These are phyloP conservation scores for Ligustrum vulgare DNA, from an alignment of 257 asterid species.

Conservation along the genomic window DNA sequence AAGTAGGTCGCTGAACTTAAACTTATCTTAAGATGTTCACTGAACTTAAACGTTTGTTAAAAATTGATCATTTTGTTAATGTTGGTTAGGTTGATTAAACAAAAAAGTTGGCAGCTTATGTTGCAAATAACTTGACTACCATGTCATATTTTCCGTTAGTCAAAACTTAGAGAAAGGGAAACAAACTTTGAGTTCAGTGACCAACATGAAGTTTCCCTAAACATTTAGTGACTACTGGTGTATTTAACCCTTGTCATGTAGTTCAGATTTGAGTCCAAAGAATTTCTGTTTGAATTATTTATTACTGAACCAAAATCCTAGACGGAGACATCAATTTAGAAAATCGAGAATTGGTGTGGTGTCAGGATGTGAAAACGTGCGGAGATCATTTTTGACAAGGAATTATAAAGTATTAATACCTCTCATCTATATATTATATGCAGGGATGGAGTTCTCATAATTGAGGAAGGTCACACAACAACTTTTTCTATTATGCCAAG, in stretches of 20 bases:
- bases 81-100: neutral
- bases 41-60: neutral
- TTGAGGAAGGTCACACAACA: conserved; percentile 81
- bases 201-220: neutral
- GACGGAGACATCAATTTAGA: conserved; percentile 41
- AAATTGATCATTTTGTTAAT: neutral
- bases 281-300: conserved; percentile 5
- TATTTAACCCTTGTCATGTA: neutral
- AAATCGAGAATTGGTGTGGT: conserved; percentile 59
- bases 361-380: conserved; percentile 46
- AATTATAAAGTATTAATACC: conserved; percentile 54
- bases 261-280: neutral
- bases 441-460: conserved; percentile 90
- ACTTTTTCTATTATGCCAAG: conserved; percentile 85
- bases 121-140: neutral
- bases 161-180: neutral
- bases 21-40: neutral
- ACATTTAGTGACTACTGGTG: neutral
- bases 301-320: conserved; percentile 30
- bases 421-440: conserved; percentile 77
- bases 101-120: neutral
- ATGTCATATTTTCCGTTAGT: neutral
- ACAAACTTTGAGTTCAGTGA: neutral
- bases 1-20: neutral
- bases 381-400: conserved; percentile 42